Evolutionary conservation across 345 rosid genomes (phyloP), one percentile per base, ranked within the genome.

Genomic region (Eutrema heterophyllum): DNA sequence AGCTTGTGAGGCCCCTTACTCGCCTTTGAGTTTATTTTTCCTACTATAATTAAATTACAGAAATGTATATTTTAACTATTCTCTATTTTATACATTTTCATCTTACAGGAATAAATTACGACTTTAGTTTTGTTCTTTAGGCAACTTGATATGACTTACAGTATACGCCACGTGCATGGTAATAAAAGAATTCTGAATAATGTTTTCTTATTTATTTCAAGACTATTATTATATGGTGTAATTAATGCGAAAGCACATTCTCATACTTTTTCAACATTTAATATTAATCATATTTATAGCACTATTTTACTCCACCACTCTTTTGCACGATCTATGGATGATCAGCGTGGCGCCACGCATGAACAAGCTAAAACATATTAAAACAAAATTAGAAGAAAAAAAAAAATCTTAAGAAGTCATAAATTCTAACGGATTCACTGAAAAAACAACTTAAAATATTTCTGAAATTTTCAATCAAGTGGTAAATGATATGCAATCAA

Each of bases 161-260:
- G 33, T 35, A 63, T 41, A 53, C 5, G 70, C 64, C 77, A 72
- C 77, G 64, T 72, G 76, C 18, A 32, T 72, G 64, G 48, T 32
- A 53, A 44, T 53, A 53, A 72, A 50, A 63, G 53, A 63, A 51
- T 50, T 39, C 44, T 41, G 55, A 72, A 24, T 39, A 6, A 12
- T 41, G 38, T 63, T 63, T 51, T 72, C 54, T 72, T 52, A 43
- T 72, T 57, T 5, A 53, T 43, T 46, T 46, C 13, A 59, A 70
- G 36, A 52, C 43, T 9, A 40, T 40, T 62, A 61, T 36, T 49
- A 60, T 50, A 72, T 63, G 27, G 46, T 33, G 40, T 64, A 53
- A 3, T 54, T 64, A 73, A 73, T 73, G 77, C 39, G 49, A 73
- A 54, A 73, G 77, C 77, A 64, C 64, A 73, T 72, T 52, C 70